Percentiles rank a stretch among this genome's conserved stretches.
These are phyloP conservation scores for Grammothele lineata DNA, from an alignment of 768 basidiomycete genomes.

Conservation along the genomic window DNA sequence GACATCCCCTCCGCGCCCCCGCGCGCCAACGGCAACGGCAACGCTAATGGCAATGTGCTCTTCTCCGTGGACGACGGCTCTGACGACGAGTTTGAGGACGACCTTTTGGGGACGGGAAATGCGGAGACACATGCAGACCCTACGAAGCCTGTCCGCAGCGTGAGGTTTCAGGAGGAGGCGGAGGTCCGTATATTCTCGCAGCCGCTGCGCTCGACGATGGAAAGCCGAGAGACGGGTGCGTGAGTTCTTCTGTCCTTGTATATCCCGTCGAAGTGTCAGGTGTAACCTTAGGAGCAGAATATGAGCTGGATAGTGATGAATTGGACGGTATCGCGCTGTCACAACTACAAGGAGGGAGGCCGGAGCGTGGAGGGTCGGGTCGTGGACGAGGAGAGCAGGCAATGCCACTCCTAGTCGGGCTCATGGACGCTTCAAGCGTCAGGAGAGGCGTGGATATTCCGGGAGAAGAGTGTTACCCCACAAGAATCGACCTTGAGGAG, in stretches of 20 bases:
- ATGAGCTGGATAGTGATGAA: slow-evolving; percentile 80
- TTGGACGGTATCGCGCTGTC: slow-evolving; percentile 48
- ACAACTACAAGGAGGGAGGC: slow-evolving; percentile 28
- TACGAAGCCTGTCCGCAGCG: slow-evolving; percentile 32
- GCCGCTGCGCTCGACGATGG: slow-evolving; percentile 66
- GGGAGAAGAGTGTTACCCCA: slow-evolving; percentile 21
- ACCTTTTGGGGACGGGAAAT: slow-evolving; percentile 23
- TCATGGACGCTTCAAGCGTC: slow-evolving; percentile 59
- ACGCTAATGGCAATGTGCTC: slow-evolving; percentile 31
- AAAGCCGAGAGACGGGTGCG: slow-evolving; percentile 81
- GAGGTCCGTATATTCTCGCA: slow-evolving; percentile 63
- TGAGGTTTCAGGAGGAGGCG: slow-evolving; percentile 66
- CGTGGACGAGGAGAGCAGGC: slow-evolving; percentile 42
- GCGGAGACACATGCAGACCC: slow-evolving; percentile 8
- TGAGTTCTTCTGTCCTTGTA: slow-evolving; percentile 25
- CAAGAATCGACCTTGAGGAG: slow-evolving; percentile 63
- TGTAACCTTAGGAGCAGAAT: slow-evolving; percentile 52
- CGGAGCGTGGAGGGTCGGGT: slow-evolving; percentile 24
- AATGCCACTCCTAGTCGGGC: slow-evolving; percentile 76
- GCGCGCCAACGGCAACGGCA: background rate
- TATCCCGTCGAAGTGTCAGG: background rate
- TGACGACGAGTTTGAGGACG: slow-evolving; percentile 43
- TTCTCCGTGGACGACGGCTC: slow-evolving; percentile 50
- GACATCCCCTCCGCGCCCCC: slow-evolving; percentile 30
- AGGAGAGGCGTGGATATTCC: slow-evolving; percentile 56